Evolutionary conservation across 257 asterid species (phyloP).

Genomic region (Nicotiana sylvestris): DNA sequence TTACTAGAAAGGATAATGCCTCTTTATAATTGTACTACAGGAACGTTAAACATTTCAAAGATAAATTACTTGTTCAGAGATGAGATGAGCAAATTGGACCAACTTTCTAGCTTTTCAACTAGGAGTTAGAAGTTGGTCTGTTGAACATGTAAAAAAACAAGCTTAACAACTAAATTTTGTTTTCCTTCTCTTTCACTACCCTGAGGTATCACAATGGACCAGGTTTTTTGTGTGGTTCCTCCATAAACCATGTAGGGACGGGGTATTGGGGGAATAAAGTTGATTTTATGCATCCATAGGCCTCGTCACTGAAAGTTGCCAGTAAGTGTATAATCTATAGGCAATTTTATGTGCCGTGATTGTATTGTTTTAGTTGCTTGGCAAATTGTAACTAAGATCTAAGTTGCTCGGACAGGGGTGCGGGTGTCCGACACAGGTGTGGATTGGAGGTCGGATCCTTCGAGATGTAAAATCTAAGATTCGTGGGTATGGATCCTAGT

Average conservation of each 20-base stretch:
- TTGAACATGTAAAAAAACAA: neutral
- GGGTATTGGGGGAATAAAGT: neutral
- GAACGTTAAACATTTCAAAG: neutral
- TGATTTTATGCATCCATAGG: neutral
- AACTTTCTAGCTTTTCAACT: neutral
- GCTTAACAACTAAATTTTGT: neutral
- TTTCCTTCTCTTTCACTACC: neutral
- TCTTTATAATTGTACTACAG: neutral
- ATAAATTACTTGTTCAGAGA: neutral
- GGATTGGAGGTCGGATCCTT: too few species aligned
- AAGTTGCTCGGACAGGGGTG: too few species aligned
- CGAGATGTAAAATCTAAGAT: too few species aligned
- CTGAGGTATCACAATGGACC: constrained; percentile 5
- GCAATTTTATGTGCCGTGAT: neutral
- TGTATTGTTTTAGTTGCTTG: neutral
- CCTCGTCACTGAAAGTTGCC: neutral
- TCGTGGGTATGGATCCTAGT: too few species aligned
- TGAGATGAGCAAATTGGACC: neutral
- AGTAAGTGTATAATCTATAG: neutral
- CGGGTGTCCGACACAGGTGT: too few species aligned
- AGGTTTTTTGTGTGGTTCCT: neutral
- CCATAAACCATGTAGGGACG: neutral
- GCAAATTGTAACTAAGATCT: neutral
- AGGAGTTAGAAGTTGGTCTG: neutral
- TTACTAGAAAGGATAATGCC: neutral